Evolutionary conservation across 1,284 basidiomycete species (phyloP), one percentile per base, ranked within the genome.

Genomic region (Papiliotrema nemorosa): DNA sequence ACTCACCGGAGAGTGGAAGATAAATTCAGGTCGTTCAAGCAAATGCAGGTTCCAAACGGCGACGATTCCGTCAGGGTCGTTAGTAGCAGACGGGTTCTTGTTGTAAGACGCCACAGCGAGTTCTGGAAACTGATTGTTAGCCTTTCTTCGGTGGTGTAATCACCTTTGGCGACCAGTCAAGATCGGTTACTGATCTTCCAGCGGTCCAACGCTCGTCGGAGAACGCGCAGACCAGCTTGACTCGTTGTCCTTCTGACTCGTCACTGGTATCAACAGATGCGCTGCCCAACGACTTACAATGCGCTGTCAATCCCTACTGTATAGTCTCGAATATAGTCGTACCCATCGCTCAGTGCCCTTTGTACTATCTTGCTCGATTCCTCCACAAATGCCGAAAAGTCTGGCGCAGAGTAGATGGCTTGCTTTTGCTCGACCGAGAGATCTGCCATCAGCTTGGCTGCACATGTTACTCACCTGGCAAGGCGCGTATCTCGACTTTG

Each of bases 11-110:
- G 96, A 92, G 71, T 97, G 92, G 75, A 99, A 97, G 44, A 97
- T 82, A 62, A 97, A 98, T 72, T 99, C 96, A 18, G 96, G 94
- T 58, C 94, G 81, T 66, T 97, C 92, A 2, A 90, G 80, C 3
- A 97, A 78, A 66, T 98, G 96, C 44, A 94, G 76, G 70, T 98
- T 98, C 96, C 96, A 99, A 3, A 99, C 87, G 1, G 90, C 88
- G 10, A 96, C 96, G 44, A 98, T 84, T 2, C 96, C 96, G 63
- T 97, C 93, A 0, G 94, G 92, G 67, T 96, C 92, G 58, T 94
- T 92, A 38, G 90, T 72, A 0, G 89, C 86, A 3, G 87, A 84
- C 3, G 90, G 84, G 62, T 94, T 96, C 77, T 96, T 94, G 78
- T 96, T 98, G 70, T 99, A 99, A 4, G 92, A 87, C 0, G 91